Evolutionary conservation across 805 yeast species (phyloP), one percentile per base, ranked within the genome.

Genomic region (Candida odintsovae): DNA sequence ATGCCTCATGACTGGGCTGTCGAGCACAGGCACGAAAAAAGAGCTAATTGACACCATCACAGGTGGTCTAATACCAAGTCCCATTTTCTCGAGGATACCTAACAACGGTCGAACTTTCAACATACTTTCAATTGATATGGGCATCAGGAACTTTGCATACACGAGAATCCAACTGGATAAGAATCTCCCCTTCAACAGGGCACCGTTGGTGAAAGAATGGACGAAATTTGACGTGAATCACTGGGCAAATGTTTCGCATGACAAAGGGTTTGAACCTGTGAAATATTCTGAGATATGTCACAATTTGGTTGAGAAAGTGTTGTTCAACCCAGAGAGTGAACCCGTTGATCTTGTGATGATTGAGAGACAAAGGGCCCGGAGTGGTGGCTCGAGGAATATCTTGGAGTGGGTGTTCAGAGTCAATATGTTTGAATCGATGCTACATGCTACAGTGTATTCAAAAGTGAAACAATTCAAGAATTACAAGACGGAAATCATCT

Each of bases 361-460:
- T 3, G 88, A 82, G 54, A 56, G 79, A 47, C 88, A 82, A 57
- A 55, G 87, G 36, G 66, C 74, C 37, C 66, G 86, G 42, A 69
- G 78, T 0, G 63, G 62, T 51, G 76, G 82, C 0, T 65, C 75
- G 2, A 64, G 68, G 11, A 61, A 59, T 16, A 72, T 82, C 1
- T 64, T 77, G 6, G 83, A 80, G 45, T 70, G 73, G 46, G 71
- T 81, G 3, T 57, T 80, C 25, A 69, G 73, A 43, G 72, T 78
- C 5, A 81, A 79, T 46, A 68, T 79, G 20, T 54, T 82, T 29
- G 88, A 82, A 54, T 69, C 72, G 15, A 74, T 76, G 72, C 38
- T 77, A 3, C 65, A 63, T 52, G 64, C 71, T 0, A 44, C 63
- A 4, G 46, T 65, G 3, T 54, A 50, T 29, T 41, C 47, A 1